Base-by-base conservation (phyloP, 306 rosid genomes). In the Heteromeles arbutifolia region DNA sequence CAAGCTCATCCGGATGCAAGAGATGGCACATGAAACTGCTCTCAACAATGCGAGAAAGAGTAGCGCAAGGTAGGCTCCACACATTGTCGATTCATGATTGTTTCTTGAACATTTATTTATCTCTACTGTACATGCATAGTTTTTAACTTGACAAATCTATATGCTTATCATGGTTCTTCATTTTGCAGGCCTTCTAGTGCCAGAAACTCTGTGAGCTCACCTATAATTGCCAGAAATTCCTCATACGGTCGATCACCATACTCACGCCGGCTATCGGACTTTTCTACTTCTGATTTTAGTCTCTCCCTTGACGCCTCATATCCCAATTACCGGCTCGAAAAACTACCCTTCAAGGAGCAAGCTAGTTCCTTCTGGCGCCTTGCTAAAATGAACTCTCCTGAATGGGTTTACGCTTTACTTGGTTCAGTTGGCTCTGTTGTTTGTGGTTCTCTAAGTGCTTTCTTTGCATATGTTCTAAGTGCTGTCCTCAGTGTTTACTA, bases 311-410 rank as follows among this genome's bases (percentile, higher is more conserved):
- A 92, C 78, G 93, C 93, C 59, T 80, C 96, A 6, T 85, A 89
- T 73, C 90, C 97, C 70, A 94, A 82, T 83, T 90, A 94, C 86
- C 86, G 92, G 74, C 91, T 77, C 2, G 98, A 91, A 86, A 92
- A 95, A 81, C 96, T 95, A 15, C 83, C 97, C 71, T 95, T 95
- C 79, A 95, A 95, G 82, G 96, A 92, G 75, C 98, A 95, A 84
- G 97, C 97, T 7, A 83, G 97, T 87, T 95, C 99, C 70, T 95
- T 95, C 81, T 95, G 99, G 99, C 90, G 99, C 73, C 97, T 95
- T 24, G 97, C 92, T 24, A 95, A 95, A 82, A 92, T 95, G 99
- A 95, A 95, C 87, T 95, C 99, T 67, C 99, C 99, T 4, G 99
- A 95, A 73, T 92, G 97, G 97, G 86, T 88, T 28, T 95, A 85